Percentiles rank a stretch among this genome's conserved stretches.
phyloP scores from a whole-genome alignment of 2,329 filamentous ascomycete genomes.

The Cryphonectria naterciae region DNA sequence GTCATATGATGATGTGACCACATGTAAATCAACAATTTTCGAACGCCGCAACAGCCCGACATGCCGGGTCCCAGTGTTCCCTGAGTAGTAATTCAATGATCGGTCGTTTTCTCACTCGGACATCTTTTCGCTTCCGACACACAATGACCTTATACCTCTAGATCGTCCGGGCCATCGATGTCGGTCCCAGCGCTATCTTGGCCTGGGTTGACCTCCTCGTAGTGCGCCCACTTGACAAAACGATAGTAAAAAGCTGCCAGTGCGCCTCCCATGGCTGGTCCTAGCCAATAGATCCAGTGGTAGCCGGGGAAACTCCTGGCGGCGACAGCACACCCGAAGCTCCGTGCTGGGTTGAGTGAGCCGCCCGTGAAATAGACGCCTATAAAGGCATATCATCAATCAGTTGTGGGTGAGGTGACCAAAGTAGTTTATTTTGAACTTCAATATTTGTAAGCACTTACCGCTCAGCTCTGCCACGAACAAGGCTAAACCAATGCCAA shows the following conservation, averaged over 20 bases:
- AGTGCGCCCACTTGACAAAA: conserved; percentile 48
- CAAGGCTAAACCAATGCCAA: conserved; percentile 68
- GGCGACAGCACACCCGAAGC: conserved; percentile 48
- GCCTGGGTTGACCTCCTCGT: conserved; percentile 45
- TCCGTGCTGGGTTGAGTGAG: conserved; percentile 49
- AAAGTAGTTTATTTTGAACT: no score
- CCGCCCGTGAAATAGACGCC: conserved; percentile 46
- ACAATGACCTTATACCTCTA: background rate
- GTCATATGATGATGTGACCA: background rate
- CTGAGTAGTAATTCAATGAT: no score
- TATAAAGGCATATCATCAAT: background rate
- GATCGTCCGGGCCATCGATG: background rate
- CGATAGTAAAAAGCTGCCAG: conserved; percentile 48
- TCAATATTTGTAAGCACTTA: conserved; percentile 25
- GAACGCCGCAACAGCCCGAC: background rate
- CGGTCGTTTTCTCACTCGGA: background rate
- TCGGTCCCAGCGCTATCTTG: conserved; percentile 37
- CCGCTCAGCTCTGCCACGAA: conserved; percentile 55
- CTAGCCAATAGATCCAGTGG: conserved; percentile 53
- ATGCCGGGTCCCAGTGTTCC: background rate
- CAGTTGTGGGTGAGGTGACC: background rate
- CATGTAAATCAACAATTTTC: background rate
- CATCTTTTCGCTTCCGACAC: background rate
- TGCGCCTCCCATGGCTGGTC: conserved; percentile 47
- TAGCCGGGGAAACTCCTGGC: conserved; percentile 41